These are phyloP conservation scores for Pleurotus pulmonarius DNA, from an alignment of 768 basidiomycete species.

Conservation along the genomic window DNA sequence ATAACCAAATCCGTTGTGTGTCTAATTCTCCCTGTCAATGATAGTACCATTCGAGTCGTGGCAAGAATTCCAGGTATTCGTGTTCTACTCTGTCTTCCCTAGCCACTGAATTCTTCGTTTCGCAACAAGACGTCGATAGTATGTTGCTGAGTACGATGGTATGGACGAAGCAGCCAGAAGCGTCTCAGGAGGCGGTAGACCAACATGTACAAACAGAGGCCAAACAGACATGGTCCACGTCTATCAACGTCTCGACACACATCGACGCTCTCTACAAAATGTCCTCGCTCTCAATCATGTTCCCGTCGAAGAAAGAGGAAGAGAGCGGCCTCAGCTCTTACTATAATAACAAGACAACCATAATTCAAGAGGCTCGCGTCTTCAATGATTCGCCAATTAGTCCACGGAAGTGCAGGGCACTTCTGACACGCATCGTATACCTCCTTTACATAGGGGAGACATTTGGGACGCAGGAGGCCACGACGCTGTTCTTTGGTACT, in stretches of 20 bases:
- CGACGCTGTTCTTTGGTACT: constrained; percentile 96
- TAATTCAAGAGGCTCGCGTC: constrained; percentile 96
- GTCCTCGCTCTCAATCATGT: constrained; percentile 59
- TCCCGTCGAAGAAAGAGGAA: constrained; percentile 94
- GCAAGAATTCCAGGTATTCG: not conserved
- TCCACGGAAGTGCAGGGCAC: constrained; percentile 92
- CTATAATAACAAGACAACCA: constrained; percentile 96
- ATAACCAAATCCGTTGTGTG: not conserved
- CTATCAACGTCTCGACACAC: constrained; percentile 21
- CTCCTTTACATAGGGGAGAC: constrained; percentile 95
- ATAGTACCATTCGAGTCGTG: not conserved
- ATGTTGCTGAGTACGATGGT: too few relatives aligned
- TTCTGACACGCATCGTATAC: constrained; percentile 95
- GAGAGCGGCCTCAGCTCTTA: constrained; percentile 89
- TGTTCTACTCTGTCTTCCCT: too few relatives aligned
- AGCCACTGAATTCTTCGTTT: too few relatives aligned
- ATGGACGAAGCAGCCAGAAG: not conserved
- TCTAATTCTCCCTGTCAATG: constrained; percentile 1
- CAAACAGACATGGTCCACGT: constrained; percentile 42
- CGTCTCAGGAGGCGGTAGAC: constrained; percentile 14
- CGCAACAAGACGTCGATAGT: too few relatives aligned
- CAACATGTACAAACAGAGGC: constrained; percentile 20
- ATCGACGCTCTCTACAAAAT: constrained; percentile 24
- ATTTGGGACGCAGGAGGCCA: constrained; percentile 93
- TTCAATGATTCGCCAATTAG: constrained; percentile 99